Percentiles rank a stretch among this genome's conserved stretches.
Evolutionary conservation across 495 filamentous ascomycete species (phyloP).

Genomic region (Lophiotrema nucula): DNA sequence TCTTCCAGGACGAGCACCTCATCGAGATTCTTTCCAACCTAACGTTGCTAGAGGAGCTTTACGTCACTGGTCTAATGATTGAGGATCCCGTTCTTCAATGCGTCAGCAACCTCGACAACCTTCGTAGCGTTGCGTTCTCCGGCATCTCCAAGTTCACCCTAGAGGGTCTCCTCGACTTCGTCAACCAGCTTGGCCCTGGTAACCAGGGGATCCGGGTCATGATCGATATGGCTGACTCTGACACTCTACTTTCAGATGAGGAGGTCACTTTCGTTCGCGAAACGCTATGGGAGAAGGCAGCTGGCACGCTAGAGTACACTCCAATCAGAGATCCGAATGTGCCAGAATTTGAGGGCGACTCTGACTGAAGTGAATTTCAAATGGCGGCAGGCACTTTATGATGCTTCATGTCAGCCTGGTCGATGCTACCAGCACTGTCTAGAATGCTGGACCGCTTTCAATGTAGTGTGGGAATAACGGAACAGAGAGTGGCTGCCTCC

Average conservation of each 20-base stretch:
- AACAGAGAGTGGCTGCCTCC: no score
- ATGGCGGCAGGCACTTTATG: no score
- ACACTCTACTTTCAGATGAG: conserved; percentile 38
- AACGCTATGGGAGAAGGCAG: conserved; percentile 35
- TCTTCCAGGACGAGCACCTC: conserved; percentile 54
- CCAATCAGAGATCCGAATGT: conserved; percentile 41
- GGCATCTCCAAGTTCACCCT: conserved; percentile 42
- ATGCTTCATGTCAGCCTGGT: no score
- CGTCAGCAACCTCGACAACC: conserved; percentile 36
- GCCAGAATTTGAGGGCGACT: conserved; percentile 39
- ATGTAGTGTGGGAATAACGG: no score
- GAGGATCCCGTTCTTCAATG: conserved; percentile 51
- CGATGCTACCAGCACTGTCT: no score
- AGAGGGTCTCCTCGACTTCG: conserved; percentile 40
- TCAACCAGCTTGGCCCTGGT: conserved; percentile 36
- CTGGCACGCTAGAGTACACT: conserved; percentile 43
- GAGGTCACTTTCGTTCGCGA: conserved; percentile 37
- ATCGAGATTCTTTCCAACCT: conserved; percentile 50
- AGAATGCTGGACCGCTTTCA: no score
- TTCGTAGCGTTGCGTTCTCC: conserved; percentile 39
- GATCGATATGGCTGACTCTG: conserved; percentile 42
- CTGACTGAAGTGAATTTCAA: not conserved
- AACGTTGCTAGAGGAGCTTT: conserved; percentile 54
- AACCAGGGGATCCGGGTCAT: conserved; percentile 40
- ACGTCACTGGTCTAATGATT: conserved; percentile 54